phyloP scores from a whole-genome alignment of 2,329 filamentous ascomycete genomes.

The Calonectria pauciramosa region DNA sequence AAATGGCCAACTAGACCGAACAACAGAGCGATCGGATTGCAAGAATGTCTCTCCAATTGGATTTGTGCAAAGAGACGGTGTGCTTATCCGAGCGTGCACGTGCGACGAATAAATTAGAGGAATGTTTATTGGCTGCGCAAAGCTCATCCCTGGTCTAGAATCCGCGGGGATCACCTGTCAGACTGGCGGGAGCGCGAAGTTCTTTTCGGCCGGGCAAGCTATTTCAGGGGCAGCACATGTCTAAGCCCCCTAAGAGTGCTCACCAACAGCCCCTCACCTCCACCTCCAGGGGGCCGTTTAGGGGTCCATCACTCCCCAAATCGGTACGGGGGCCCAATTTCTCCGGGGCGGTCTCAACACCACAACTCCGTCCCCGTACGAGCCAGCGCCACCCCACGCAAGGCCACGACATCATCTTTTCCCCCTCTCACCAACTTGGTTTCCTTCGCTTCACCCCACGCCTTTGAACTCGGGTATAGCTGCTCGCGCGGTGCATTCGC shows the following conservation, averaged over 20 bases:
- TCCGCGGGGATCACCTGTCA: conserved; percentile 6
- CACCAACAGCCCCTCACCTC: conserved; percentile 25
- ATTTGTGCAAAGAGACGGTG: background rate
- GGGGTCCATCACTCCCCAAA: conserved; percentile 16
- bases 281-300: background rate
- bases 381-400: conserved; percentile 30
- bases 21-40: too few relatives aligned
- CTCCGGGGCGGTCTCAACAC: conserved; percentile 34
- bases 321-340: conserved; percentile 40
- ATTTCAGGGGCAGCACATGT: conserved; percentile 37
- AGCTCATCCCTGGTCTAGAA: conserved; percentile 1
- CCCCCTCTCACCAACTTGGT: conserved; percentile 8
- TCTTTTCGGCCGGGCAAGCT: background rate
- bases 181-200: conserved; percentile 27
- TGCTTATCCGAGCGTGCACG: background rate
- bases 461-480: background rate
- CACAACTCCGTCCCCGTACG: conserved; percentile 22
- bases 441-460: background rate
- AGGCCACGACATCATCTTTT: conserved; percentile 43
- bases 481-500: background rate
- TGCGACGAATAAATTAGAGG: background rate
- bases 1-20: background rate
- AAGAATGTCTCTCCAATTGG: background rate
- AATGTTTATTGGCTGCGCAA: background rate
- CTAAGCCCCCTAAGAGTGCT: conserved; percentile 17